A percentile compares a stretch with the other conserved stretches of the same genome.
phyloP scores from a whole-genome alignment of 1,284 basidiomycete genomes.

The Cystobasidium sp. region DNA sequence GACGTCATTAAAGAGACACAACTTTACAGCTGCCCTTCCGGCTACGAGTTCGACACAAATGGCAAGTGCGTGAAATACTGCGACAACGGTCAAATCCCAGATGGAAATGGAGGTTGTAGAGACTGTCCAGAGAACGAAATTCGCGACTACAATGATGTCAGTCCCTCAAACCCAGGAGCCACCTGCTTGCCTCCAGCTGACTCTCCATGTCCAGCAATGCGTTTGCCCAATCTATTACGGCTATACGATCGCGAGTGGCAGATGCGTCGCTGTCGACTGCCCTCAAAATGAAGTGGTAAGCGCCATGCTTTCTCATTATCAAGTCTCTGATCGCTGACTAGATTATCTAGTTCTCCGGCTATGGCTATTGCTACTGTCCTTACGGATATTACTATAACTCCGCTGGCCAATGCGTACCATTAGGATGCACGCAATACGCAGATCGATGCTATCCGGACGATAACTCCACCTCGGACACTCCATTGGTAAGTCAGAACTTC shows the following conservation, averaged over 20 bases:
- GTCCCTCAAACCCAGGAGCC: too few species aligned
- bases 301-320: too few species aligned
- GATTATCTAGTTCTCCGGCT: not conserved
- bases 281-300: not conserved
- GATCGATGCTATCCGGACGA: not conserved
- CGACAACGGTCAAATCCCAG: not conserved
- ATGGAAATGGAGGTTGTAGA: slow-evolving; percentile 1
- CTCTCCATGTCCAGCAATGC: not conserved
- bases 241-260: not conserved
- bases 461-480: too few species aligned
- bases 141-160: slow-evolving; percentile 23
- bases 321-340: not conserved
- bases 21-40: not conserved
- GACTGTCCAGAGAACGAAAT: not conserved
- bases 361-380: slow-evolving; percentile 12
- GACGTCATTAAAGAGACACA: too few species aligned
- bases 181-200: not conserved
- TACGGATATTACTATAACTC: not conserved
- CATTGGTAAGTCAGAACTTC: too few species aligned
- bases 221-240: slow-evolving; percentile 13
- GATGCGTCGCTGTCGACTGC: not conserved
- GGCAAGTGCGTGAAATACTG: slow-evolving; percentile 15
- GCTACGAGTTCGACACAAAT: slow-evolving; percentile 8
- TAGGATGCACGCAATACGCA: not conserved
- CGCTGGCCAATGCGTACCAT: not conserved